Evolutionary conservation across 2,329 filamentous ascomycete species (phyloP).

Genomic region (Pseudocercospora musae): DNA sequence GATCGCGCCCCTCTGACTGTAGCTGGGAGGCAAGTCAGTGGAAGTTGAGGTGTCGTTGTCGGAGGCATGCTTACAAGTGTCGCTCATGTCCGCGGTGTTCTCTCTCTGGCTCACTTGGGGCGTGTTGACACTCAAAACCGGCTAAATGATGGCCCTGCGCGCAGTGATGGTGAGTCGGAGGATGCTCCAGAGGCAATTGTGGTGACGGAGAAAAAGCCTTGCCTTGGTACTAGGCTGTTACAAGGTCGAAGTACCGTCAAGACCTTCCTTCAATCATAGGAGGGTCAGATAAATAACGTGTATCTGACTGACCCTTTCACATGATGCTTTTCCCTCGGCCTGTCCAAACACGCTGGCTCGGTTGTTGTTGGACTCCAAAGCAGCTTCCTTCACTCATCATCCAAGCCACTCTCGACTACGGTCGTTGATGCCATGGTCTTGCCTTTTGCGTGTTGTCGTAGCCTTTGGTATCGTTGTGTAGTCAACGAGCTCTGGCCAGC

Average conservation of each 20-base stretch:
- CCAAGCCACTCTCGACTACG: neutral
- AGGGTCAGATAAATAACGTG: neutral
- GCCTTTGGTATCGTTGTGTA: neutral
- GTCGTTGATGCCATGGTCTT: neutral
- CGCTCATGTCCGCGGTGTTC: no score
- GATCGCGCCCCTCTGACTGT: no score
- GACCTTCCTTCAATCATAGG: neutral
- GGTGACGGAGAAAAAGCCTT: no score
- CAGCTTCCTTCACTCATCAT: neutral
- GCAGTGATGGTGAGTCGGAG: conserved; percentile 23
- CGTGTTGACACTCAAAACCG: conserved; percentile 52
- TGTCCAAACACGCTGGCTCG: neutral
- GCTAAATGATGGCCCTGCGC: conserved; percentile 60
- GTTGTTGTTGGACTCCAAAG: neutral
- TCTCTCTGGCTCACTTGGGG: conserved; percentile 54
- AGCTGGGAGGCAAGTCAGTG: no score
- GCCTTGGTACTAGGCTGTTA: neutral
- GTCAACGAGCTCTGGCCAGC: neutral
- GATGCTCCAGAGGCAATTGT: neutral
- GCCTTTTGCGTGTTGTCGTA: neutral
- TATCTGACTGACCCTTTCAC: neutral
- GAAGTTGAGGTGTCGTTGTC: no score
- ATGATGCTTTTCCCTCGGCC: neutral
- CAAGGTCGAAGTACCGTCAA: neutral
- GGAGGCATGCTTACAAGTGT: neutral